Base-by-base conservation (phyloP, 257 asterid species). In the Asclepias syriaca region DNA sequence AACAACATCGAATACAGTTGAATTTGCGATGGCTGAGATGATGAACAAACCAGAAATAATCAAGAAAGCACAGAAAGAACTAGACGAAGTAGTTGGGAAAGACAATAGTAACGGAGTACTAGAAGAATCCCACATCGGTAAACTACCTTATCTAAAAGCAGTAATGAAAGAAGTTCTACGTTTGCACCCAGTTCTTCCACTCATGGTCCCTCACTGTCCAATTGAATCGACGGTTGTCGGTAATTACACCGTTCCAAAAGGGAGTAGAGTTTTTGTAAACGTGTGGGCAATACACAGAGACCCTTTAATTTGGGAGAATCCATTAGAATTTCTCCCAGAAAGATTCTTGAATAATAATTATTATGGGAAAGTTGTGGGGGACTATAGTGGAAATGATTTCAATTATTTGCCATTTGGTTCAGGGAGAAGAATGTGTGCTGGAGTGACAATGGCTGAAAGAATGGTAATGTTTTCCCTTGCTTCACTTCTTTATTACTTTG, bases 201-300 rank as follows among this genome's bases (percentile, higher is more conserved):
- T 90, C 46, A 73, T 90, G 81, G 84, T 88, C 34, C 93, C 95
- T 1, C 95, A 90, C 22, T 84, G 85, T 79, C 91, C 96, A 6
- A 88, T 84, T 43, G 51, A 90, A 75, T 66, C 88, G 0, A 71
- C 84, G 58, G 6, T 48, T 2, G 80, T 90, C 1, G 89, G 79
- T 18, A 89, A 84, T 0, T 88, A 84, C 79, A 69, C 71, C 0
- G 67, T 85, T 69, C 91, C 93, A 0, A 69, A 86, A 79, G 91
- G 90, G 1, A 60, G 95, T 21, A 84, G 84, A 1, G 89, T 87
- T 32, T 88, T 88, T 32, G 61, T 90, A 22, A 90, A 90, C 27
- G 93, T 82, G n/a, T 90, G 93, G 95, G 93, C 95, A 0, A 79
- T 86, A 54, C 93, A 90, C 1, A 79, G 89, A 72, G 91, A 90